Conservation (phyloP, 2,329 filamentous ascomycete genomes). For the Aspergillus luchuensis region DNA sequence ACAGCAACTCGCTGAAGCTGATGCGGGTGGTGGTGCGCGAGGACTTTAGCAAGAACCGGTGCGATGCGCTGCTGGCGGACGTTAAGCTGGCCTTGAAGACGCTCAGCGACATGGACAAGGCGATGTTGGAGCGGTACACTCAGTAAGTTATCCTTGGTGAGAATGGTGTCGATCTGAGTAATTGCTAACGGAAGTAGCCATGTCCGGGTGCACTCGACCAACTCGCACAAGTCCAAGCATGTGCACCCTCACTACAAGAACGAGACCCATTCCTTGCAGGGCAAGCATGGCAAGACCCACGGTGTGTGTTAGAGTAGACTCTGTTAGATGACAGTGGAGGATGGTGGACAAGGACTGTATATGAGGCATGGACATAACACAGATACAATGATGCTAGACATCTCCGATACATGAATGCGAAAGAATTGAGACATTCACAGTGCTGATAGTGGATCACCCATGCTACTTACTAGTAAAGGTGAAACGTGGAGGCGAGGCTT, state of each 20-base stretch:
- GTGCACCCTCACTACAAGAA: conserved; percentile 59
- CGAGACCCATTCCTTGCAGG: conserved; percentile 85
- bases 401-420: no score
- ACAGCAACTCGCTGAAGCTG: conserved; percentile 82
- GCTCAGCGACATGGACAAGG: conserved; percentile 72
- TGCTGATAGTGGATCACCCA: neutral
- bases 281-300: conserved; percentile 88
- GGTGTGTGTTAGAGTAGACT: conserved; percentile 65
- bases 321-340: neutral
- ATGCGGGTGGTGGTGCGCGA: conserved; percentile 90
- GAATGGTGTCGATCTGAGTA: no score
- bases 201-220: conserved; percentile 59
- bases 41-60: conserved; percentile 81
- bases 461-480: no score
- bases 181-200: conserved; percentile 35
- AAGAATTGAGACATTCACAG: no score
- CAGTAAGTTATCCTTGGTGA: conserved; percentile 50
- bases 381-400: neutral
- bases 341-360: neutral
- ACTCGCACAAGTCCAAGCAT: conserved; percentile 57
- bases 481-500: no score
- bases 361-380: neutral
- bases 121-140: conserved; percentile 69
- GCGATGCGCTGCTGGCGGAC: conserved; percentile 75
- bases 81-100: conserved; percentile 74